A percentile compares a stretch with the other conserved stretches of the same genome.
Conservation (phyloP, 2,329 filamentous ascomycete species). For the Fusarium praegraminearum region DNA sequence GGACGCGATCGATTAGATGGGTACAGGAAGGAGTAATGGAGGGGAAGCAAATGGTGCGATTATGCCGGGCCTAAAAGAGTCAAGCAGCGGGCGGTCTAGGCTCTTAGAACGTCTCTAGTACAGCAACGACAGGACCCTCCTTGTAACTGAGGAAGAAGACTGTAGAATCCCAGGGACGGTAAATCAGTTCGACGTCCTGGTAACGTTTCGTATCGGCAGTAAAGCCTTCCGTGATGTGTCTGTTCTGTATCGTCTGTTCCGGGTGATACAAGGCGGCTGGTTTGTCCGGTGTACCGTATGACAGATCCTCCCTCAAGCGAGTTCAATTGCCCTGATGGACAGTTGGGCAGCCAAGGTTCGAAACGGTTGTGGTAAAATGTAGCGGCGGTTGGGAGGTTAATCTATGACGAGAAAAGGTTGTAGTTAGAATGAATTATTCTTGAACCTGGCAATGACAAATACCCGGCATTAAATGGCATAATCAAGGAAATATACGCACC, state of each 20-base stretch:
- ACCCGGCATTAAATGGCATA: not conserved
- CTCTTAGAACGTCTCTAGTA: slow-evolving; percentile 29
- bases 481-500: slow-evolving; percentile 32
- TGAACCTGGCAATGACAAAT: not conserved
- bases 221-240: slow-evolving; percentile 1
- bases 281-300: not conserved
- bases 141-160: slow-evolving; percentile 30
- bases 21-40: slow-evolving; percentile 43
- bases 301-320: slow-evolving; percentile 21
- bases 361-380: not conserved
- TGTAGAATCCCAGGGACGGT: slow-evolving; percentile 16
- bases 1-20: slow-evolving; percentile 47
- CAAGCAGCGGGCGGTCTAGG: slow-evolving; percentile 45
- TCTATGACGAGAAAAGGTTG: slow-evolving; percentile 13
- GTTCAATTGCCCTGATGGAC: slow-evolving; percentile 9
- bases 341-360: slow-evolving; percentile 5
- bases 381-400: slow-evolving; percentile 1
- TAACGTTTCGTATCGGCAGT: slow-evolving; percentile 14
- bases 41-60: slow-evolving; percentile 47
- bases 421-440: slow-evolving; percentile 16
- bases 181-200: slow-evolving; percentile 16
- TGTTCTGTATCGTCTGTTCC: slow-evolving; percentile 12
- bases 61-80: slow-evolving; percentile 45
- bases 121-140: slow-evolving; percentile 27
- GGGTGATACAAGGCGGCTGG: slow-evolving; percentile 7